These are phyloP conservation scores for Magnusiomyces tetraspermus DNA, from an alignment of 1,139 yeast genomes.

Conservation along the genomic window DNA sequence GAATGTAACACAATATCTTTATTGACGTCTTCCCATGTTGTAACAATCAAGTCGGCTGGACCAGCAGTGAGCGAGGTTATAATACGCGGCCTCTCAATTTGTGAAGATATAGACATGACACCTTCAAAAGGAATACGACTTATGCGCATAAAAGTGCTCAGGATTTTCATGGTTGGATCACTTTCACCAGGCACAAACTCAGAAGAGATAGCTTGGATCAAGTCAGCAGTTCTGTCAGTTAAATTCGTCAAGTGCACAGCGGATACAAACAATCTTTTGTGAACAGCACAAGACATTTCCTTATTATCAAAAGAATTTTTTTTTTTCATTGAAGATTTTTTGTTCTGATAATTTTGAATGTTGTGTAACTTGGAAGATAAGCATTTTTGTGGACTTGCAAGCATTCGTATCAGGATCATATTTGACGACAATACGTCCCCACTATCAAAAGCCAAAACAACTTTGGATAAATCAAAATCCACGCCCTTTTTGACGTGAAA, in stretches of 20 bases:
- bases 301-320: slow-evolving; percentile 21
- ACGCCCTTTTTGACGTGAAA: neutral
- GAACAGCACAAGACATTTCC: slow-evolving; percentile 26
- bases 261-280: slow-evolving; percentile 34
- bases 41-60: slow-evolving; percentile 16
- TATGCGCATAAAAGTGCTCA: slow-evolving; percentile 45
- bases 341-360: too few relatives aligned
- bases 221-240: slow-evolving; percentile 58
- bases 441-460: slow-evolving; percentile 19
- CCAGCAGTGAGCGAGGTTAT: slow-evolving; percentile 16
- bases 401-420: slow-evolving; percentile 31
- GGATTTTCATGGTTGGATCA: slow-evolving; percentile 43
- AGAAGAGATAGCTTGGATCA: slow-evolving; percentile 50
- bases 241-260: slow-evolving; percentile 52
- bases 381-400: slow-evolving; percentile 22
- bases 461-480: slow-evolving; percentile 15
- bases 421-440: slow-evolving; percentile 24
- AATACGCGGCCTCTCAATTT: slow-evolving; percentile 31
- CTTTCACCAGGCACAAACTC: slow-evolving; percentile 32
- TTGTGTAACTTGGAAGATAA: too few relatives aligned
- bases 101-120: slow-evolving; percentile 45
- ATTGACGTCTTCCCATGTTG: slow-evolving; percentile 18
- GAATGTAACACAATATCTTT: slow-evolving; percentile 7
- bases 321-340: slow-evolving; percentile 8
- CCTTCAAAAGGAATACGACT: slow-evolving; percentile 43